Percentiles rank a stretch among this genome's conserved stretches.
Evolutionary conservation across 129 eudicot genomes (phyloP).

Genomic region (Scalesia atractyloides): DNA sequence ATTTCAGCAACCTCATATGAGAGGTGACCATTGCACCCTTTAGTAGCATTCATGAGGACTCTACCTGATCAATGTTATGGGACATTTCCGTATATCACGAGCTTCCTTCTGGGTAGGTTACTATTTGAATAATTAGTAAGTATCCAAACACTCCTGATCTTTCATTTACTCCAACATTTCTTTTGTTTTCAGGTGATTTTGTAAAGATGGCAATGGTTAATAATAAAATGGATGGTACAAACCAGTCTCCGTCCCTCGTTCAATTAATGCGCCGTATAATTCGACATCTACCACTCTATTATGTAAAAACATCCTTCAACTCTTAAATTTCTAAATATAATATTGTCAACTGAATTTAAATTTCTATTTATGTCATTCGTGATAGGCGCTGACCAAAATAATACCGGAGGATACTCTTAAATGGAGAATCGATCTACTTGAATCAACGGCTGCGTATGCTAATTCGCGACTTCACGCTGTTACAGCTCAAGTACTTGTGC

Average conservation of each 20-base stretch:
- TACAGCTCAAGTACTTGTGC: constrained; percentile 52
- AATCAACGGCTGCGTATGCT: constrained; percentile 54
- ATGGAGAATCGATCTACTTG: constrained; percentile 60
- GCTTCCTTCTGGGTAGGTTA: constrained; percentile 62
- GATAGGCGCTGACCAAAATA: constrained; percentile 27
- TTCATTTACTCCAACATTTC: background rate
- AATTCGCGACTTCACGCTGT: constrained; percentile 68
- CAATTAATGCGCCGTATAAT: constrained; percentile 51
- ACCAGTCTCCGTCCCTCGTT: background rate
- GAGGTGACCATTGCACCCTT: constrained; percentile 67
- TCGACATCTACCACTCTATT: constrained; percentile 39
- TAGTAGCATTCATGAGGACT: constrained; percentile 58
- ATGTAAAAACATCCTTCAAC: constrained; percentile 18
- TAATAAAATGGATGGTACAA: constrained; percentile 38
- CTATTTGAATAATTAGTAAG: background rate
- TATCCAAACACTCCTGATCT: background rate
- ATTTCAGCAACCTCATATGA: constrained; percentile 88
- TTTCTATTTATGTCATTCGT: background rate
- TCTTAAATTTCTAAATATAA: background rate
- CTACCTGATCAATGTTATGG: constrained; percentile 66
- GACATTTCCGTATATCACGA: constrained; percentile 65
- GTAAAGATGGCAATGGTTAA: constrained; percentile 71
- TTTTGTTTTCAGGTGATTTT: constrained; percentile 65
- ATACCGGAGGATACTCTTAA: constrained; percentile 48
- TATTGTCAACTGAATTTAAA: background rate